A percentile compares a stretch with the other conserved stretches of the same genome.
phyloP scores from a whole-genome alignment of 2,329 filamentous ascomycete species.

The Cercospora berteroae region DNA sequence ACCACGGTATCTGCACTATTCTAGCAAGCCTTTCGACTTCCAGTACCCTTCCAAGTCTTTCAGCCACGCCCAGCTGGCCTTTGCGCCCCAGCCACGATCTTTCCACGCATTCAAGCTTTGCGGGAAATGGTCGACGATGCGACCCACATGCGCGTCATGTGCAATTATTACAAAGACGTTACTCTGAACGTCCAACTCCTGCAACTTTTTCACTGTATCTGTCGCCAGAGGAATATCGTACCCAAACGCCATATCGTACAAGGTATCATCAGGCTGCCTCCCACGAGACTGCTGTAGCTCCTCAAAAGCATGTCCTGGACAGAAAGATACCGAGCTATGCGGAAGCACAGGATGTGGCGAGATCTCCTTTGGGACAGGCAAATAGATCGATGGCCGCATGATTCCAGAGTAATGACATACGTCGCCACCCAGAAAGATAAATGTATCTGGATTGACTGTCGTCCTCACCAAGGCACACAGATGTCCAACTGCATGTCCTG shows the following conservation, averaged over 20 bases:
- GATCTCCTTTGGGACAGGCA: neutral
- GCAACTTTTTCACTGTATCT: conserved; percentile 6
- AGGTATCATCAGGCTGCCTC: neutral
- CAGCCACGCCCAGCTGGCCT: conserved; percentile 7
- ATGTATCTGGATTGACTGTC: neutral
- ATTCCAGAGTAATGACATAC: neutral
- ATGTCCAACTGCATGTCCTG: neutral
- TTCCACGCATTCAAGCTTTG: neutral
- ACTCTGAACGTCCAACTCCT: conserved; percentile 10
- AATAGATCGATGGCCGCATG: neutral
- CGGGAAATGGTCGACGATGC: neutral
- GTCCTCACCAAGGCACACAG: neutral
- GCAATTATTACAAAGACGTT: neutral
- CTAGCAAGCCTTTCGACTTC: neutral
- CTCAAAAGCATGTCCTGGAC: neutral
- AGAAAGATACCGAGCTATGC: neutral
- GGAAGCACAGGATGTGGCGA: neutral
- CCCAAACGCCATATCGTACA: conserved; percentile 10
- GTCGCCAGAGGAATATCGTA: conserved; percentile 10
- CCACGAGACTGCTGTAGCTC: neutral
- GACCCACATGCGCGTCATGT: neutral
- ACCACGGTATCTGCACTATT: neutral
- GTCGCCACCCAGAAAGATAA: neutral
- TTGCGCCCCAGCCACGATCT: neutral
- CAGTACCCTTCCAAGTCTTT: conserved; percentile 10